Conservation (phyloP, 106 monocot species). For the Acorus gramineus region DNA sequence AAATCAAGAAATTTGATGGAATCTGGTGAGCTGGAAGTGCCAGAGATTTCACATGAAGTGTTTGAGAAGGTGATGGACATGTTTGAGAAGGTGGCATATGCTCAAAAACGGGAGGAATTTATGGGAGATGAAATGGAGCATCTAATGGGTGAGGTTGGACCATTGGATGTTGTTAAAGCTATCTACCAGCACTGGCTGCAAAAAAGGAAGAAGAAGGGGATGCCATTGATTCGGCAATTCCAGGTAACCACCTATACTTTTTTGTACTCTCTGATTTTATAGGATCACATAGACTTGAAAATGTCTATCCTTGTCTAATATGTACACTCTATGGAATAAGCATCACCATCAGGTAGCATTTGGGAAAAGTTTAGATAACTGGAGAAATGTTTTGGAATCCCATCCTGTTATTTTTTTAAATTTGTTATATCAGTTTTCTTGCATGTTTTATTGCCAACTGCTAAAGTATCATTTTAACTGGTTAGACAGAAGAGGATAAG, state of each 20-base stretch:
- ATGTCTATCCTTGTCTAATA: no score
- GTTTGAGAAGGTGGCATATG: conserved; percentile 80
- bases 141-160: conserved; percentile 34
- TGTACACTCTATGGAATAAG: no score
- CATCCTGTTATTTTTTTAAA: no score
- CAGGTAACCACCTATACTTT: conserved; percentile 29
- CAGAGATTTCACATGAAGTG: conserved; percentile 45
- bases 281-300: background rate
- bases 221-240: conserved; percentile 76
- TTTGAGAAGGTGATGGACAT: conserved; percentile 83
- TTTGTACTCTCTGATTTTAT: background rate
- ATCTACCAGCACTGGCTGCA: conserved; percentile 47
- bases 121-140: conserved; percentile 40
- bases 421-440: no score
- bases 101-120: conserved; percentile 44
- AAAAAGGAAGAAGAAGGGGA: conserved; percentile 58
- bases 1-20: conserved; percentile 20
- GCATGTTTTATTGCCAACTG: no score
- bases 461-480: no score
- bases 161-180: conserved; percentile 29
- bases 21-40: conserved; percentile 3
- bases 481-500: no score
- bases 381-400: no score
- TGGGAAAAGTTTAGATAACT: no score
- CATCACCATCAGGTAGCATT: no score